Evolutionary conservation across 352 stramenopile species (phyloP).

Genomic region (Globisporangium spiculum): DNA sequence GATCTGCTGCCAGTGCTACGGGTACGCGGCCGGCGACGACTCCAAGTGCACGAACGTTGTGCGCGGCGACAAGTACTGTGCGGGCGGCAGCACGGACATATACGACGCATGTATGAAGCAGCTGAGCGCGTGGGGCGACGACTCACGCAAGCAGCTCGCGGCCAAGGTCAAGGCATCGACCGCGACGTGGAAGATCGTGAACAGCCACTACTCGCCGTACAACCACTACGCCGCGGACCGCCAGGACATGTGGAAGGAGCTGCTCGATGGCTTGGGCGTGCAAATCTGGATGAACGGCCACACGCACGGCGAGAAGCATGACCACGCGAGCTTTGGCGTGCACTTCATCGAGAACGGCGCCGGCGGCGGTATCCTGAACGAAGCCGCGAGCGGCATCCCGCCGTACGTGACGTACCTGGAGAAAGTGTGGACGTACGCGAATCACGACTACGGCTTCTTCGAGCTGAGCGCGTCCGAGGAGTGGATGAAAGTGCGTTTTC

Average conservation of each 20-base stretch:
- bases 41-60: slow-evolving; percentile 50
- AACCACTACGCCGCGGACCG: slow-evolving; percentile 58
- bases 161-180: slow-evolving; percentile 51
- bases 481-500: slow-evolving; percentile 70
- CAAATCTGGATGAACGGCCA: slow-evolving; percentile 75
- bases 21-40: slow-evolving; percentile 51
- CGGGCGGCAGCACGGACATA: slow-evolving; percentile 49
- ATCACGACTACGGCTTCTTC: slow-evolving; percentile 77
- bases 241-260: slow-evolving; percentile 62
- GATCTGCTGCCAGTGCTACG: slow-evolving; percentile 85
- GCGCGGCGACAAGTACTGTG: slow-evolving; percentile 47
- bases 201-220: slow-evolving; percentile 80
- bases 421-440: slow-evolving; percentile 58
- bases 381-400: slow-evolving; percentile 69
- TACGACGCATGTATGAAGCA: slow-evolving; percentile 62
- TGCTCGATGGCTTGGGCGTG: slow-evolving; percentile 42
- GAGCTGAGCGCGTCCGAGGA: slow-evolving; percentile 51
- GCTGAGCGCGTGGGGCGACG: slow-evolving; percentile 63
- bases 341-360: slow-evolving; percentile 82
- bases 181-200: slow-evolving; percentile 85
- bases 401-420: slow-evolving; percentile 44
- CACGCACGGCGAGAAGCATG: slow-evolving; percentile 78
- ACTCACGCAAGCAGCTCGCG: slow-evolving; percentile 60
- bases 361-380: slow-evolving; percentile 76
- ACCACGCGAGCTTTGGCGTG: slow-evolving; percentile 48